Evolutionary conservation across 495 filamentous ascomycete genomes (phyloP).

Genomic region (Talaromyces stipitatus): DNA sequence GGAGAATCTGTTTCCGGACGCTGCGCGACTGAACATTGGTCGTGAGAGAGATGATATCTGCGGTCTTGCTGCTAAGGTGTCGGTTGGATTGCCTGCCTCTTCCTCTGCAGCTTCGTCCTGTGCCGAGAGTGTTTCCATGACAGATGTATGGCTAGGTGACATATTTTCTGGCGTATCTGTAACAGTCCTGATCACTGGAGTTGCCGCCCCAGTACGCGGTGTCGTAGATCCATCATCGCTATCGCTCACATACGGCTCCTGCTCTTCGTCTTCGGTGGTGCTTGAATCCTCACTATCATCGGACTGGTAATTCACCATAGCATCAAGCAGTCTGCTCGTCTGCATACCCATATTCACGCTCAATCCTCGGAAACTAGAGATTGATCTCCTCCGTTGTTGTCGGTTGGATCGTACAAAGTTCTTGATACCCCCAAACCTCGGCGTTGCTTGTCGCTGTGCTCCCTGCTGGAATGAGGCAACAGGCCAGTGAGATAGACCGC

Average conservation of each 20-base stretch:
- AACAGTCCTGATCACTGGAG: neutral
- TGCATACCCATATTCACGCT: conserved; percentile 67
- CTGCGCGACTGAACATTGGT: conserved; percentile 24
- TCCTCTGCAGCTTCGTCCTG: conserved; percentile 2
- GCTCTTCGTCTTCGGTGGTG: conserved; percentile 34
- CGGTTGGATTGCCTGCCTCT: conserved; percentile 13
- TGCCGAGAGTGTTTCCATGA: neutral
- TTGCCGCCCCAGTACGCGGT: neutral
- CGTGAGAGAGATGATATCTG: conserved; percentile 20
- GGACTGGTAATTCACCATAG: conserved; percentile 50
- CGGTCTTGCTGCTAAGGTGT: conserved; percentile 35
- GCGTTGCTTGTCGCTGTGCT: conserved; percentile 25
- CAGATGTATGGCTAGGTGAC: neutral
- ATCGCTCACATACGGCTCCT: conserved; percentile 31
- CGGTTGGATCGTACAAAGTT: conserved; percentile 39
- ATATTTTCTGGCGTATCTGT: neutral
- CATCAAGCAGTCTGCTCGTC: conserved; percentile 61
- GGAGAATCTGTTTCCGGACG: conserved; percentile 52
- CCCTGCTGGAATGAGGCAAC: conserved; percentile 48
- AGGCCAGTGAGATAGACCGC: conserved; percentile 40
- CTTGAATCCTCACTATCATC: conserved; percentile 40
- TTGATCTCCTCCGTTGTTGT: conserved; percentile 54
- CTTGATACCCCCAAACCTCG: conserved; percentile 40
- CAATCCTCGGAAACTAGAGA: conserved; percentile 54
- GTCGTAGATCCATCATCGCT: conserved; percentile 8